Conservation (phyloP, 345 rosid genomes). For the Moricandia moricandioides region DNA sequence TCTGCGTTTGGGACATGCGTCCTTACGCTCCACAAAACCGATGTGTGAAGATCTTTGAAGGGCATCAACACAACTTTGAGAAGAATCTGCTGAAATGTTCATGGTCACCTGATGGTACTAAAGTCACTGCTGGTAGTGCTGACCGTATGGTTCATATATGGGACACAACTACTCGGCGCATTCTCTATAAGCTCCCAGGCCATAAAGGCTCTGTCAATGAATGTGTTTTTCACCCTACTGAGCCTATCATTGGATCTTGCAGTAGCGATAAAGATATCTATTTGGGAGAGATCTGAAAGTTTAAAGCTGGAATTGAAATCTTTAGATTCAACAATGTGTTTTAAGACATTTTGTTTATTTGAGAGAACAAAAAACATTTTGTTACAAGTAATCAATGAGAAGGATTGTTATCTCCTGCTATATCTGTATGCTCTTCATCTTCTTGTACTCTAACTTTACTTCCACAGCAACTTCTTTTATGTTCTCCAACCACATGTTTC, state of each 20-base stretch:
- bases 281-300: no score
- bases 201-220: constrained; percentile 92
- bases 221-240: constrained; percentile 75
- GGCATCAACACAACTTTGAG: constrained; percentile 96
- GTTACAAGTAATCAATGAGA: constrained; percentile 20
- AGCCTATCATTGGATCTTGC: constrained; percentile 90
- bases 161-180: no score
- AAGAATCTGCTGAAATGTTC: constrained; percentile 83
- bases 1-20: constrained; percentile 95
- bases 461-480: constrained; percentile 54
- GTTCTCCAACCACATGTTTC: constrained; percentile 35
- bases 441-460: constrained; percentile 51
- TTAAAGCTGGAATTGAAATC: background rate
- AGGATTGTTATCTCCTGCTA: constrained; percentile 19
- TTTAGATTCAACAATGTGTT: constrained; percentile 21
- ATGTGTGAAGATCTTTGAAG: constrained; percentile 85
- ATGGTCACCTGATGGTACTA: constrained; percentile 96
- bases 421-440: constrained; percentile 22
- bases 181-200: constrained; percentile 80
- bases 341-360: constrained; percentile 21
- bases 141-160: no score
- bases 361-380: constrained; percentile 8
- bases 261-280: constrained; percentile 70
- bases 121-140: constrained; percentile 47
- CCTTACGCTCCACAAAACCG: constrained; percentile 97